These are phyloP conservation scores for Trichoderma sp. DNA, from an alignment of 2,329 filamentous ascomycete genomes.

Conservation along the genomic window DNA sequence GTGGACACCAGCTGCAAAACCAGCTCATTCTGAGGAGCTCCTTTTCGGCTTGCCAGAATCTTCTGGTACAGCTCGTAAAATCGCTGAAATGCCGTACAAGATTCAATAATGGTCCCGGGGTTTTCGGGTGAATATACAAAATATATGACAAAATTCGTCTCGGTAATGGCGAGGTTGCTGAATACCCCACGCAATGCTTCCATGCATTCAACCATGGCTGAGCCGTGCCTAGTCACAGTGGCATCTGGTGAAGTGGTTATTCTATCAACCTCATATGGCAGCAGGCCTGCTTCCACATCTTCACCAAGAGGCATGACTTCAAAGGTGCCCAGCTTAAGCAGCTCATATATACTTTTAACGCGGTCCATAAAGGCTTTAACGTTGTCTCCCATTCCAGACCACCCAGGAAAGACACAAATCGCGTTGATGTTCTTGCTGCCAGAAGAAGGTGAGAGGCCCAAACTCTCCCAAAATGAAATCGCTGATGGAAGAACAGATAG, in stretches of 20 bases:
- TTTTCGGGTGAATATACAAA: conserved; percentile 70
- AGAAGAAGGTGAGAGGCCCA: conserved; percentile 71
- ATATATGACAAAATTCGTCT: conserved; percentile 72
- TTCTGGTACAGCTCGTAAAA: conserved; percentile 64
- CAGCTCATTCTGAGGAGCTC: conserved; percentile 60
- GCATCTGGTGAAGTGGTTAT: conserved; percentile 46
- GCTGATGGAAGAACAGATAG: conserved; percentile 75
- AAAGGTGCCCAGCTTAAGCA: conserved; percentile 70
- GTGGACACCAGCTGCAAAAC: conserved; percentile 75
- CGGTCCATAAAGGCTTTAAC: conserved; percentile 66
- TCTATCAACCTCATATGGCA: conserved; percentile 53
- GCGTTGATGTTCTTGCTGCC: conserved; percentile 71
- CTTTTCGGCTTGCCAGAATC: conserved; percentile 44
- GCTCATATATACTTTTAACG: conserved; percentile 71
- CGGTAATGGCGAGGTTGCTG: conserved; percentile 43
- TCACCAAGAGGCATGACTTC: conserved; percentile 48
- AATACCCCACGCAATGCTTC: conserved; percentile 51
- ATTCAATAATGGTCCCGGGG: conserved; percentile 64
- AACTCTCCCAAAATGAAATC: conserved; percentile 77
- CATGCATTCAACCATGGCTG: conserved; percentile 52
- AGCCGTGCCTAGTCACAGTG: conserved; percentile 45
- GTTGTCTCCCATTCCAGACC: conserved; percentile 62
- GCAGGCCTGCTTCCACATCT: conserved; percentile 47
- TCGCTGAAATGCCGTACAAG: conserved; percentile 72
- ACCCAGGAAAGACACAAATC: conserved; percentile 70